A percentile compares a stretch with the other conserved stretches of the same genome.
Conservation (phyloP, 1,139 yeast genomes). For the Sugiyamaella sp. region DNA sequence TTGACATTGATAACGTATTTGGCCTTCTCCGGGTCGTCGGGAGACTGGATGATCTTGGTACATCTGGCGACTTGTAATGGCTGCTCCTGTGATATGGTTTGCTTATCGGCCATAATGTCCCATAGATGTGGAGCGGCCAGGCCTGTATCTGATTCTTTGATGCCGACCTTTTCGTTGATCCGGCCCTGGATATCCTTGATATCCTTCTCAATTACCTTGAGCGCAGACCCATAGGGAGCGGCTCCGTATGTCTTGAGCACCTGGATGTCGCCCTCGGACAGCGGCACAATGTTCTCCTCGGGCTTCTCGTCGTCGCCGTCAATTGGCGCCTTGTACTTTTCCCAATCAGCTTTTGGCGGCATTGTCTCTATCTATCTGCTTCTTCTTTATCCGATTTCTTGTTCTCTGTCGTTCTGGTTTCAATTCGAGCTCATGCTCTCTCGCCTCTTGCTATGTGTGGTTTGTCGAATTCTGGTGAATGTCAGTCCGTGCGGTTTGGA, state of each 20-base stretch:
- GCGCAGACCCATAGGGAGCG: constrained; percentile 86
- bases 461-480: neutral
- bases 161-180: constrained; percentile 91
- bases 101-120: constrained; percentile 97
- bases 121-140: constrained; percentile 93
- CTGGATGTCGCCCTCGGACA: constrained; percentile 95
- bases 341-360: constrained; percentile 97
- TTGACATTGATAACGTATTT: constrained; percentile 95
- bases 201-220: constrained; percentile 84
- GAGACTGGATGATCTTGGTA: constrained; percentile 84
- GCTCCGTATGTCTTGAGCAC: constrained; percentile 93
- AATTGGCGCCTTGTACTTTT: constrained; percentile 84
- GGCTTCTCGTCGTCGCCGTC: constrained; percentile 71
- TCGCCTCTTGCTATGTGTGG: neutral
- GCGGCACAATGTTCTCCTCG: constrained; percentile 78
- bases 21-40: constrained; percentile 73
- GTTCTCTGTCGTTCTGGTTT: neutral
- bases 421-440: neutral
- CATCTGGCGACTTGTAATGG: constrained; percentile 98
- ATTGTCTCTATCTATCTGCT: constrained; percentile 45
- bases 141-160: constrained; percentile 95
- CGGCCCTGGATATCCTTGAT: constrained; percentile 78
- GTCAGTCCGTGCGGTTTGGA: constrained; percentile 1
- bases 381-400: constrained; percentile 20
- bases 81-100: constrained; percentile 89